Percentiles rank a stretch among this genome's conserved stretches.
phyloP scores from a whole-genome alignment of 345 rosid genomes.

The Salix koriyanagi region DNA sequence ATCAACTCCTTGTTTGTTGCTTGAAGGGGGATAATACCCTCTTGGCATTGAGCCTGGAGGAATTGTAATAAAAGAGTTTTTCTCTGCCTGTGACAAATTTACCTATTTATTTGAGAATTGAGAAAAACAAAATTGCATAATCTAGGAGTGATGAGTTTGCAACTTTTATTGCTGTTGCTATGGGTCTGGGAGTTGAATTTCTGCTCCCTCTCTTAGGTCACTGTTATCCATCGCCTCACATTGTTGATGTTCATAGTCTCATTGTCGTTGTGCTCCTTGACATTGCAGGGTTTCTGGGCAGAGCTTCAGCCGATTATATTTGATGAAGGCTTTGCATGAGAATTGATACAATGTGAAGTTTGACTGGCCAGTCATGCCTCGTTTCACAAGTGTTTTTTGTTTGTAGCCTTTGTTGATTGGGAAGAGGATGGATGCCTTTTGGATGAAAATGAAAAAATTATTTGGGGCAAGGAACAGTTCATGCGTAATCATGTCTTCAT shows the following conservation, averaged over 20 bases:
- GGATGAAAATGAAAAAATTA: background rate
- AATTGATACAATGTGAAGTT: constrained; percentile 26
- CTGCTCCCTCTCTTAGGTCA: background rate
- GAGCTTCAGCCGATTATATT: constrained; percentile 75
- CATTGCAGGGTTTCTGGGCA: constrained; percentile 88
- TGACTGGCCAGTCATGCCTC: background rate
- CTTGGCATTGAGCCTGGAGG: background rate
- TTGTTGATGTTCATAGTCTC: background rate
- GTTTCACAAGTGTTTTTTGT: background rate
- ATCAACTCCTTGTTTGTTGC: background rate
- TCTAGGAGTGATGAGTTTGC: background rate
- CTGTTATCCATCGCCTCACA: background rate
- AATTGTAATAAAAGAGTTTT: background rate
- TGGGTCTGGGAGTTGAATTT: background rate
- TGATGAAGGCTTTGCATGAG: constrained; percentile 85
- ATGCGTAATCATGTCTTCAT: background rate
- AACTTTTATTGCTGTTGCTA: background rate
- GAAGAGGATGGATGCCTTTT: background rate
- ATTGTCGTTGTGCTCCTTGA: background rate
- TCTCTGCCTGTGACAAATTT: background rate
- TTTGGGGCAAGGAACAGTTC: background rate
- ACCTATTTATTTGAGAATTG: background rate
- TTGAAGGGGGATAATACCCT: background rate
- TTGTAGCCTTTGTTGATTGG: background rate
- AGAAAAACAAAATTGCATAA: background rate